phyloP scores from a whole-genome alignment of 495 filamentous ascomycete genomes.

The Margaritispora aquatica region DNA sequence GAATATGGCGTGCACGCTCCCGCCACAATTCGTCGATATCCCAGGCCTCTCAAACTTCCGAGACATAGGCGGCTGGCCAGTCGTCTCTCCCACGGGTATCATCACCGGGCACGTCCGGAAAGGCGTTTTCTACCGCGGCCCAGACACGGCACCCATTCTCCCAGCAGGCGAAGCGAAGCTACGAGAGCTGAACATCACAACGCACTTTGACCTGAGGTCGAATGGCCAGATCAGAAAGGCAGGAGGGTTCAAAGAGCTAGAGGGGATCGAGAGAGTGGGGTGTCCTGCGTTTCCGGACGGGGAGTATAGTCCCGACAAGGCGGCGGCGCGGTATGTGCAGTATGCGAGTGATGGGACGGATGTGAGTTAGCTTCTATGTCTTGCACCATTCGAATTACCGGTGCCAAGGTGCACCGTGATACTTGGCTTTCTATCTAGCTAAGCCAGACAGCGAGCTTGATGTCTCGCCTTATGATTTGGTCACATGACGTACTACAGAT shows the following conservation, averaged over 20 bases:
- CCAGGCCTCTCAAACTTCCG: constrained; percentile 32
- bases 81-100: neutral
- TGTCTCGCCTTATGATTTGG: neutral
- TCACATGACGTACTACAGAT: too few relatives aligned
- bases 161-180: constrained; percentile 29
- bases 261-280: constrained; percentile 33
- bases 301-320: constrained; percentile 27
- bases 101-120: constrained; percentile 12
- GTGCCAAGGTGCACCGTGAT: too few relatives aligned
- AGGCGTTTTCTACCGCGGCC: constrained; percentile 31
- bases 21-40: constrained; percentile 31
- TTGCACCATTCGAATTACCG: too few relatives aligned
- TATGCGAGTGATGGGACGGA: constrained; percentile 24
- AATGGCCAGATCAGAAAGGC: constrained; percentile 26
- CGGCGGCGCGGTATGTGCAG: constrained; percentile 25
- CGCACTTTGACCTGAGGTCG: constrained; percentile 42
- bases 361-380: constrained; percentile 12
- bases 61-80: constrained; percentile 27
- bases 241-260: constrained; percentile 24
- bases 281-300: constrained; percentile 30
- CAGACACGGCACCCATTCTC: constrained; percentile 26
- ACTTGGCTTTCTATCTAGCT: neutral
- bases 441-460: neutral
- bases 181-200: constrained; percentile 24
- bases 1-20: neutral